These are phyloP conservation scores for Coelastrella sp. DNA, from an alignment of 139 green algal genomes.

Conservation along the genomic window DNA sequence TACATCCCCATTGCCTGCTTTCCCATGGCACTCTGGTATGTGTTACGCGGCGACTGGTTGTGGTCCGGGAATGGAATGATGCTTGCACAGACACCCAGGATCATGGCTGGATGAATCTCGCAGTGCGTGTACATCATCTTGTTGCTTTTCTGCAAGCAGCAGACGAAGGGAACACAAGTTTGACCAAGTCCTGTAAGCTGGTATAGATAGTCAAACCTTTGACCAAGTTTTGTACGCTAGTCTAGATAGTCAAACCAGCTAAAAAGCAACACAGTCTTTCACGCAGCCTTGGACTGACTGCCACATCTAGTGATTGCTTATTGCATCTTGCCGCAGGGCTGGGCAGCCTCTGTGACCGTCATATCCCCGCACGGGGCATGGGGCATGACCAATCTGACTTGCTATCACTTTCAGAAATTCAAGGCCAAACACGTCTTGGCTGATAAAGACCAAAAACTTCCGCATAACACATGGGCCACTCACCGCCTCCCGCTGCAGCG, in stretches of 20 bases:
- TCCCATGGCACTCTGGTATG: slow-evolving; percentile 93
- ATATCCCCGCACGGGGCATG: no score
- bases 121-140: slow-evolving; percentile 96
- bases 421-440: no score
- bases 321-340: no score
- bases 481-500: slow-evolving; percentile 50
- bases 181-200: neutral
- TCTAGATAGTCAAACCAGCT: no score
- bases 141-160: slow-evolving; percentile 55
- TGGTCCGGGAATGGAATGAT: slow-evolving; percentile 99
- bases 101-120: slow-evolving; percentile 98
- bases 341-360: no score
- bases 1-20: slow-evolving; percentile 98
- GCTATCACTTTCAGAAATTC: neutral
- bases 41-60: slow-evolving; percentile 98
- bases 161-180: neutral
- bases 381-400: no score
- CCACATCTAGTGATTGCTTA: no score
- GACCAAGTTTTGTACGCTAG: no score
- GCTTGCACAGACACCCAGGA: slow-evolving; percentile 97
- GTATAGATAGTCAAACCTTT: no score
- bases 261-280: no score
- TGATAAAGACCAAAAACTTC: neutral
- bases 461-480: neutral
- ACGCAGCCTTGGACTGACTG: no score